phyloP scores from a whole-genome alignment of 768 basidiomycete species.

The Suillus luteus region DNA sequence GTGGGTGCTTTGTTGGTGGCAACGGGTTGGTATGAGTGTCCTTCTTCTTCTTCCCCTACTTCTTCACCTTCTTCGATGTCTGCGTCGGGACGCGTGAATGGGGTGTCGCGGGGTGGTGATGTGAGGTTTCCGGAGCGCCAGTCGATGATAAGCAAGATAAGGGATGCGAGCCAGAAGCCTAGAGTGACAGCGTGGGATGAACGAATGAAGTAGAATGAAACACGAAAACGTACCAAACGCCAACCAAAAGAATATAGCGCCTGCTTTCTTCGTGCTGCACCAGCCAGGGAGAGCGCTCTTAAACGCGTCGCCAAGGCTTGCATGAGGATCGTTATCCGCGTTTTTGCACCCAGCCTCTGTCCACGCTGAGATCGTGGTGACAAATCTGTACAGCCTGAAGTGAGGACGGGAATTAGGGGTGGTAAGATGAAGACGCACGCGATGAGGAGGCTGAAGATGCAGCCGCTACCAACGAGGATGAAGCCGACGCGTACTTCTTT shows the following conservation, averaged over 20 bases:
- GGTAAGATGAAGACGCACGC: constrained; percentile 54
- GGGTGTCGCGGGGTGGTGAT: constrained; percentile 62
- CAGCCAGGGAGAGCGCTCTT: constrained; percentile 70
- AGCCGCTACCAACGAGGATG: constrained; percentile 76
- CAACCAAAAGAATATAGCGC: constrained; percentile 87
- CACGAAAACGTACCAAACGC: constrained; percentile 59
- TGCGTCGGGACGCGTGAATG: constrained; percentile 66
- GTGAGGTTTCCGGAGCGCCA: constrained; percentile 71
- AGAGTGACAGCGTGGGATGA: constrained; percentile 11
- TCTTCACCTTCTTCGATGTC: constrained; percentile 53
- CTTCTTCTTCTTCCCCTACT: constrained; percentile 55
- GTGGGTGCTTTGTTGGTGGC: constrained; percentile 26
- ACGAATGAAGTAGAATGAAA: not conserved
- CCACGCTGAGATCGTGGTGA: constrained; percentile 82
- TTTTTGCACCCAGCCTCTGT: constrained; percentile 91
- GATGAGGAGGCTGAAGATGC: constrained; percentile 67
- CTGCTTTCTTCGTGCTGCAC: constrained; percentile 94
- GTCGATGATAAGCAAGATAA: constrained; percentile 65
- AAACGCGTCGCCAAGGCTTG: constrained; percentile 65
- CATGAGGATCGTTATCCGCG: constrained; percentile 78
- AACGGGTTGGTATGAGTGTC: constrained; percentile 47
- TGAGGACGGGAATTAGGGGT: constrained; percentile 19
- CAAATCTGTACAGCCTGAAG: constrained; percentile 49
- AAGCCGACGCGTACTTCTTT: constrained; percentile 83
- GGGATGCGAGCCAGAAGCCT: constrained; percentile 78